These are phyloP conservation scores for Eucommia ulmoides DNA, from an alignment of 257 asterid species.

Conservation along the genomic window DNA sequence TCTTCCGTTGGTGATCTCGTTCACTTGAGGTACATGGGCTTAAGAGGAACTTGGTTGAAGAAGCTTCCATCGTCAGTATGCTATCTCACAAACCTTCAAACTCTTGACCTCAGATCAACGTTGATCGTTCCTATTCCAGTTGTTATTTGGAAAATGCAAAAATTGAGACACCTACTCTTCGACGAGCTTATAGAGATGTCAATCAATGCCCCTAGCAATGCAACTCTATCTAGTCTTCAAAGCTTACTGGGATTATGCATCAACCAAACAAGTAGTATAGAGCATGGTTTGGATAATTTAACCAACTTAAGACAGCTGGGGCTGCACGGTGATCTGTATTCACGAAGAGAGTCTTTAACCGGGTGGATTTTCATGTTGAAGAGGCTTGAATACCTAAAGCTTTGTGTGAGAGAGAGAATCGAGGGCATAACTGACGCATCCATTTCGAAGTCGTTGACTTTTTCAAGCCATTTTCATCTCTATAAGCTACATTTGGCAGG, in stretches of 20 bases:
- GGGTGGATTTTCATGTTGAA: conserved; percentile 12
- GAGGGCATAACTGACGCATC: not conserved
- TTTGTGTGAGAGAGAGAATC: not conserved
- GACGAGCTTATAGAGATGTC: conserved; percentile 8
- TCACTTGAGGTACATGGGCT: not conserved
- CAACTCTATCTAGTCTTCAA: conserved; percentile 7
- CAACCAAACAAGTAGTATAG: not conserved
- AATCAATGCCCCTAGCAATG: conserved; percentile 6
- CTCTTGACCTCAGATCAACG: conserved; percentile 12
- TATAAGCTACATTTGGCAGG: conserved; percentile 14
- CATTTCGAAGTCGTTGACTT: not conserved
- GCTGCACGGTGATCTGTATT: conserved; percentile 3
- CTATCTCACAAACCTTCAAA: conserved; percentile 7
- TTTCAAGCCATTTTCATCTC: conserved; percentile 7
- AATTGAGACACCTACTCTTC: conserved; percentile 8
- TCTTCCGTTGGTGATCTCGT: not conserved
- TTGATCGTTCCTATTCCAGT: conserved; percentile 7
- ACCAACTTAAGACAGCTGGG: conserved; percentile 6
- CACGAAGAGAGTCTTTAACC: conserved; percentile 6
- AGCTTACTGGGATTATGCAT: conserved; percentile 7
- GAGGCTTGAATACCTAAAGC: conserved; percentile 11
- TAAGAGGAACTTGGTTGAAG: not conserved
- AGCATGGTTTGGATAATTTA: conserved; percentile 11
- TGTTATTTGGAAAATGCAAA: conserved; percentile 7
- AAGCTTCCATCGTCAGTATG: not conserved